These are phyloP conservation scores for Pichia sp. DNA, from an alignment of 1,139 yeast species.

Conservation along the genomic window DNA sequence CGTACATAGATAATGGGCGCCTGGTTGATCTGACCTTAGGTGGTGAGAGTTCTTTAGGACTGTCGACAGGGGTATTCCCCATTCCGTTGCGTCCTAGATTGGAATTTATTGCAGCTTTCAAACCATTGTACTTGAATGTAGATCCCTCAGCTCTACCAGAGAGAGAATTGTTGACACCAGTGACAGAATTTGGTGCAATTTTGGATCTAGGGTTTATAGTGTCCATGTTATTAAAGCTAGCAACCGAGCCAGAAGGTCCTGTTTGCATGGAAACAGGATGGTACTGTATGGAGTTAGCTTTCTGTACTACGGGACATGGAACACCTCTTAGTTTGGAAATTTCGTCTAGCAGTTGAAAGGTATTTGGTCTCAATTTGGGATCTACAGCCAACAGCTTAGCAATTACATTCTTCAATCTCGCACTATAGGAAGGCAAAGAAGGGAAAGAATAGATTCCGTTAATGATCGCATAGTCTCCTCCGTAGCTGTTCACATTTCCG, in stretches of 20 bases:
- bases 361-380: constrained; percentile 69
- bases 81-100: neutral
- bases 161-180: constrained; percentile 1
- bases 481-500: constrained; percentile 32
- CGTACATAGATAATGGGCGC: constrained; percentile 18
- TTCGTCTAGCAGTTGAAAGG: constrained; percentile 64
- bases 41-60: neutral
- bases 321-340: constrained; percentile 55
- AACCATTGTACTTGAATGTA: constrained; percentile 8
- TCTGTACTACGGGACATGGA: constrained; percentile 28
- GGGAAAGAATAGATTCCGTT: constrained; percentile 65
- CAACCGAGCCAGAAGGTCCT: neutral
- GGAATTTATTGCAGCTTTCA: constrained; percentile 2
- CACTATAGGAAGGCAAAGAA: constrained; percentile 49
- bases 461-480: constrained; percentile 67
- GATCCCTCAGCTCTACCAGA: neutral
- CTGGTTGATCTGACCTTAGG: constrained; percentile 6
- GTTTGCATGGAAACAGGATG: neutral
- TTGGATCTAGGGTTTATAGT: neutral
- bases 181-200: neutral
- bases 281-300: neutral
- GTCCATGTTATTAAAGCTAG: constrained; percentile 3
- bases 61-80: neutral
- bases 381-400: constrained; percentile 44
- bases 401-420: constrained; percentile 66